Base-by-base conservation (phyloP, 257 asterid species). In the Ehretia macrophylla region DNA sequence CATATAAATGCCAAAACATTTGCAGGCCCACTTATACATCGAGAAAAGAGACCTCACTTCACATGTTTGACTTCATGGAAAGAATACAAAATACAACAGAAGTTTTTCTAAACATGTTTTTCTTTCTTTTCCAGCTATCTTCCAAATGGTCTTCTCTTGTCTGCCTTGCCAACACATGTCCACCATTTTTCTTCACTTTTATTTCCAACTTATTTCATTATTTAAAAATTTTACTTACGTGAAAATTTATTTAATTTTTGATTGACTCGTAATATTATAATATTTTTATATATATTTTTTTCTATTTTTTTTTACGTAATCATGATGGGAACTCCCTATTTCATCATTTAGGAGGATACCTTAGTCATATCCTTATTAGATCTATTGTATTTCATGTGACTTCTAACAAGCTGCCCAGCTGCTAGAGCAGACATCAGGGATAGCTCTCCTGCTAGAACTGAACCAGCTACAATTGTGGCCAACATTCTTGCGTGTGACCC, bases 361-460 rank as follows among this genome's bases (percentile, higher is more conserved):
- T 60, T 60, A 62, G 77, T 62, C 1, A 79, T 58, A 55, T 79
- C 73, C 63, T 46, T 76, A 80, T 69, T 73, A 44, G 82, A 79
- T 40, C 85, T 70, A 38, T 79, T 79, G 55, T 76, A 79, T 51
- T 76, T 76, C 85, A 79, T 76, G 75, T 79, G 85, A 40, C 85
- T 79, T 32, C 27, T 76, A 14, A 79, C 82, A 10, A 79, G 82
- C 38, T 79, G 85, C 50, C 85, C 85, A 9, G 85, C 77, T 39
- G 85, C 67, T 22, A 79, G 66, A 17, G 85, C 85, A 39, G 85
- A 79, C 82, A 79, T 70, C 20, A 79, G 74, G 13, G 85, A 79
- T 0, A 79, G 54, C 60, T 79, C 85, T 9, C 85, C 85, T 6
- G 85, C 85, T 22, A 79, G 82, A 67, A 79, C 85, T 40, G 85